These are phyloP conservation scores for Tetrahymena borealis DNA, from an alignment of 73 alveolate species.

Conservation along the genomic window DNA sequence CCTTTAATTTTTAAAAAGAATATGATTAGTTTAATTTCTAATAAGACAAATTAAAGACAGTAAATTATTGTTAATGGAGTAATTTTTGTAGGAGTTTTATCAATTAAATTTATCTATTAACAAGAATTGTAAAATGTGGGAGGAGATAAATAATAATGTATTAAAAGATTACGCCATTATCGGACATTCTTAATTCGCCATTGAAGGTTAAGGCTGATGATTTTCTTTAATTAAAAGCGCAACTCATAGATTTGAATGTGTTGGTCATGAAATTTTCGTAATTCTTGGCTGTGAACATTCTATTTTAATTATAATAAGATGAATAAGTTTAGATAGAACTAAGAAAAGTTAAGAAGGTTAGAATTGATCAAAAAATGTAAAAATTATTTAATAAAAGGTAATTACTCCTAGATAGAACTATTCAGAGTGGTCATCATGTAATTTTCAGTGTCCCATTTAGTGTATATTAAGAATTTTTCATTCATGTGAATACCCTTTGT, in stretches of 20 bases:
- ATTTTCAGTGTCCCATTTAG: not conserved
- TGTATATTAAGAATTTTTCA: not conserved
- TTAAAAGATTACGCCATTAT: not conserved
- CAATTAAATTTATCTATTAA: no score
- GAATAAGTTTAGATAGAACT: no score
- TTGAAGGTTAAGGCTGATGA: not conserved
- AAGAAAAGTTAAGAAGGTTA: no score
- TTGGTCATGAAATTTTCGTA: not conserved
- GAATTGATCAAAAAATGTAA: not conserved
- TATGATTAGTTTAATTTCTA: not conserved
- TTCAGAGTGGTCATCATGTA: not conserved
- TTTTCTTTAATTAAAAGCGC: not conserved
- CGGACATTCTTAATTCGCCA: not conserved
- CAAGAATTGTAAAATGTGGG: no score
- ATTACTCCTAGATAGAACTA: not conserved
- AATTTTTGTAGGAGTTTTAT: not conserved
- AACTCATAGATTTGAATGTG: not conserved
- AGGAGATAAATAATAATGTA: no score
- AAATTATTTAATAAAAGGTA: not conserved
- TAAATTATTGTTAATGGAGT: not conserved
- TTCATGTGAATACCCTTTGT: not conserved
- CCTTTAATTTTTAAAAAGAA: not conserved
- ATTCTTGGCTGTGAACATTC: not conserved
- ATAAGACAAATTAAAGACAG: not conserved
- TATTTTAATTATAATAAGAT: not conserved